phyloP scores from a whole-genome alignment of 2,329 filamentous ascomycete genomes.

The Zasmidium angulare region DNA sequence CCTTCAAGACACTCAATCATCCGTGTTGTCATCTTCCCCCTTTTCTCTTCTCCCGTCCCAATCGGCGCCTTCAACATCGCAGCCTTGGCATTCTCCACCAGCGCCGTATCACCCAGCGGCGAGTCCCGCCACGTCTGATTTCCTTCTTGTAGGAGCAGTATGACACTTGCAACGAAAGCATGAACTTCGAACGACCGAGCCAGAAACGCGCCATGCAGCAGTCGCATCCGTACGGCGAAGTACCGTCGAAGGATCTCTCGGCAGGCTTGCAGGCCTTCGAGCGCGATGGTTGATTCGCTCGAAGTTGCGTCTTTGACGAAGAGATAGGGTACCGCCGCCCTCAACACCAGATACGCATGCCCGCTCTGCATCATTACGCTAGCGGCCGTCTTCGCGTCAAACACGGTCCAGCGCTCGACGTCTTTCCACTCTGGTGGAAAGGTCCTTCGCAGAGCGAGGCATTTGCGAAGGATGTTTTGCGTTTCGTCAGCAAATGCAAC shows the following conservation, averaged over 20 bases:
- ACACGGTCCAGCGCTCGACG: constrained; percentile 1
- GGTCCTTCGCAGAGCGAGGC: not conserved
- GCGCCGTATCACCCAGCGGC: not conserved
- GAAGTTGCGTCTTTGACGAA: not conserved
- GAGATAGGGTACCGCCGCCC: constrained; percentile 4
- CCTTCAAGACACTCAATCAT: not conserved
- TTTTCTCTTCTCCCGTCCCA: not conserved
- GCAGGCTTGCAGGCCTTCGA: constrained; percentile 3
- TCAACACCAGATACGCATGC: constrained; percentile 3
- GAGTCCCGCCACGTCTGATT: not conserved
- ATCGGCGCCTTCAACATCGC: constrained; percentile 1
- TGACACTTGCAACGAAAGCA: constrained; percentile 8
- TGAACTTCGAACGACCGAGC: constrained; percentile 8
- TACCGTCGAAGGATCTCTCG: constrained; percentile 4
- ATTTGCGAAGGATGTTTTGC: not conserved
- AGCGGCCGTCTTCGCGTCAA: constrained; percentile 6
- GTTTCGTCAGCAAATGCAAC: not conserved
- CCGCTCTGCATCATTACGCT: constrained; percentile 6
- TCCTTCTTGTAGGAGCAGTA: constrained; percentile 4
- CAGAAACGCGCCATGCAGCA: constrained; percentile 2
- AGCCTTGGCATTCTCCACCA: constrained; percentile 10
- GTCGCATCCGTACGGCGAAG: constrained; percentile 5
- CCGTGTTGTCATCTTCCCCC: not conserved
- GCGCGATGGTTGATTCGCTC: not conserved
- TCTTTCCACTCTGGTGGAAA: constrained; percentile 2